Conservation (phyloP, 495 filamentous ascomycete species). For the Podospora pseudoanserina region DNA sequence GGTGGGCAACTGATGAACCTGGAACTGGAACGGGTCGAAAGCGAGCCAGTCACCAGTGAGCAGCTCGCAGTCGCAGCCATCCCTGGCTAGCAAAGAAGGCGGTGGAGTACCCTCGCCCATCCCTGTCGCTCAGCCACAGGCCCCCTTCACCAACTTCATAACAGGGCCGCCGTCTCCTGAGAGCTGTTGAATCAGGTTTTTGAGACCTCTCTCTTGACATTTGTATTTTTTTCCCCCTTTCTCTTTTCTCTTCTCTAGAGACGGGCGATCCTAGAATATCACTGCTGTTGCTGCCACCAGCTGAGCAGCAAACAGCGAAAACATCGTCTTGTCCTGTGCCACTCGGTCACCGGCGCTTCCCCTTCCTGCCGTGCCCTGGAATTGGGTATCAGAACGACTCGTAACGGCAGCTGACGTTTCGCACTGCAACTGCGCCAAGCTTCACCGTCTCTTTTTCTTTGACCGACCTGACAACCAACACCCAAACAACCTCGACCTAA, state of each 20-base stretch:
- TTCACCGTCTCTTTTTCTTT: conserved; percentile 4
- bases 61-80: conserved; percentile 22
- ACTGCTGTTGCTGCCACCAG: not conserved
- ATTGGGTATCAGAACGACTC: conserved; percentile 16
- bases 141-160: conserved; percentile 25
- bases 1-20: not conserved
- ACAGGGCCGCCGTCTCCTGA: conserved; percentile 20
- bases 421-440: conserved; percentile 3
- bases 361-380: conserved; percentile 11
- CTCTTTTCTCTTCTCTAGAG: not conserved
- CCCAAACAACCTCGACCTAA: conserved; percentile 2
- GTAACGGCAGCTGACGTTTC: conserved; percentile 18
- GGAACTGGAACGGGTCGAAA: conserved; percentile 3
- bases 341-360: conserved; percentile 1
- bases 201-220: conserved; percentile 21
- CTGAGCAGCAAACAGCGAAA: not conserved
- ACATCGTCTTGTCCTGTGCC: conserved; percentile 7
- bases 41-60: conserved; percentile 13
- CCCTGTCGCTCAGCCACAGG: conserved; percentile 30
- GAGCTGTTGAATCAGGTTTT: conserved; percentile 29
- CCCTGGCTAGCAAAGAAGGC: conserved; percentile 20
- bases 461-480: not conserved
- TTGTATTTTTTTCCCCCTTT: not conserved
- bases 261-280: conserved; percentile 5
- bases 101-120: conserved; percentile 16